Evolutionary conservation across 805 yeast genomes (phyloP), one percentile per base, ranked within the genome.

Genomic region (Groenewaldozyma salmanticensis): DNA sequence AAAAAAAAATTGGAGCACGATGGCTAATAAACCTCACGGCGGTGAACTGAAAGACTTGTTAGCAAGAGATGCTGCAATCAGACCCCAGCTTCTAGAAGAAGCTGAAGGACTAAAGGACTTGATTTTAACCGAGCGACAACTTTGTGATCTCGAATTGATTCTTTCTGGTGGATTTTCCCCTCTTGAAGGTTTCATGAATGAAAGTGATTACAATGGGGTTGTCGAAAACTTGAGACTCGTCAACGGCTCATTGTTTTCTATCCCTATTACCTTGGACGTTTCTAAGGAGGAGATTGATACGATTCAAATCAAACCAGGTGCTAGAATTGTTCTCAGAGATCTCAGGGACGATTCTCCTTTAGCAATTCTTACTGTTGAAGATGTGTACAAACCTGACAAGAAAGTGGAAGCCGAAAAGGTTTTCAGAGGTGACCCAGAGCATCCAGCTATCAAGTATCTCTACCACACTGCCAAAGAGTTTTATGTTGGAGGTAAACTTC

Each of bases 401-500:
- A 56, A 66, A 42, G 59, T 60, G 16, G 97, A 88, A 68, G 96
- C 96, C 40, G 63, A 75, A 51, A 72, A 79, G 58, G 96, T 87
- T 21, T 90, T 86, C 67, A 78, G 96, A 61, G 97, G 96, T 47
- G 96, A 90, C 61, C 88, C 94, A 35, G 96, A 90, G 62, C 97
- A 88, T 65, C 96, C 96, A 17, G 96, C 96, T 9, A 70, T 83
- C 54, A 71, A 69, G 54, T 88, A 83, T 64, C 69, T 88, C 52
- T 58, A 63, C 55, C 77, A 82, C 47, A 68, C 71, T 39, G 88
- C 88, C 27, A 88, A 90, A 54, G 95, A 84, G 21, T 74, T 70
- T 55, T 87, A 88, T 65, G 67, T 88, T 39, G 97, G 97, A 58
- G 97, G 97, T 52, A 70, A 77, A 33, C 54, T 88, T 40, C 84